Evolutionary conservation across 1,284 basidiomycete species (phyloP).

Genomic region (Trichosporon sp.): DNA sequence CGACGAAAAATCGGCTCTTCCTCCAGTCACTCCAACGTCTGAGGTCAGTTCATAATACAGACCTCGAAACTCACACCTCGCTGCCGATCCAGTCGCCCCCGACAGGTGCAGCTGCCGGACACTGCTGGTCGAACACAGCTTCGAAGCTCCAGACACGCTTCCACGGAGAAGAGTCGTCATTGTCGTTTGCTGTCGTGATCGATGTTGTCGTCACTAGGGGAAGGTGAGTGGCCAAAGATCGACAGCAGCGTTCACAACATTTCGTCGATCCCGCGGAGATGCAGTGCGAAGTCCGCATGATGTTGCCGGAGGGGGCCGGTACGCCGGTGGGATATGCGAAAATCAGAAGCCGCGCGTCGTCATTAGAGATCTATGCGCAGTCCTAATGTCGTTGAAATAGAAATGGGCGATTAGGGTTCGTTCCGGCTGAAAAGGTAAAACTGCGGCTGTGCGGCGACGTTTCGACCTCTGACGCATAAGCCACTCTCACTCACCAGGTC

Average conservation of each 20-base stretch:
- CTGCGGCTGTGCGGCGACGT: neutral
- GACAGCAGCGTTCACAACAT: neutral
- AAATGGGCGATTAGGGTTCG: neutral
- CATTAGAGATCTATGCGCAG: neutral
- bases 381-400: neutral
- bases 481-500: neutral
- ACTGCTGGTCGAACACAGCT: neutral
- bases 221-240: neutral
- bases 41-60: neutral
- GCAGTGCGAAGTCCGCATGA: neutral
- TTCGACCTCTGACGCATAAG: neutral
- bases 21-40: neutral
- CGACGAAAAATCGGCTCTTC: neutral
- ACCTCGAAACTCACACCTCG: neutral
- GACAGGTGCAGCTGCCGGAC: neutral
- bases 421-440: neutral
- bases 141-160: neutral
- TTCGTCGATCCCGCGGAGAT: slow-evolving; percentile 6
- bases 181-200: neutral
- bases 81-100: neutral
- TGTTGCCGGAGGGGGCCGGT: neutral
- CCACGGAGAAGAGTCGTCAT: neutral
- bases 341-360: slow-evolving; percentile 2
- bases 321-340: neutral
- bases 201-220: neutral